phyloP scores from a whole-genome alignment of 2,329 filamentous ascomycete genomes.

The Gliomastix tumulicola region DNA sequence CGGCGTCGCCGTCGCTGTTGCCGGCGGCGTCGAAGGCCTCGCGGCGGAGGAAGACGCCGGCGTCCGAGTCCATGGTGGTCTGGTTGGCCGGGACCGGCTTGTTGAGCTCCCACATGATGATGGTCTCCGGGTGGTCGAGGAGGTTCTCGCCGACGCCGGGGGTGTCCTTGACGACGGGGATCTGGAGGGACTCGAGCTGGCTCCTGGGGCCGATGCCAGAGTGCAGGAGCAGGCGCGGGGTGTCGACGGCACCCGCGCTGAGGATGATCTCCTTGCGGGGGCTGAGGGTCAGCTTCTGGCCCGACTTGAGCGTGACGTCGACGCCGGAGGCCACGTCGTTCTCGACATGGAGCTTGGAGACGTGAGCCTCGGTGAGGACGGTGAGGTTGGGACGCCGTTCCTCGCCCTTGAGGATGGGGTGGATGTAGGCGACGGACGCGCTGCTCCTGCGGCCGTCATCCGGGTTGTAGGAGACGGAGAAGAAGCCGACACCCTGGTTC shows the following conservation, averaged over 20 bases:
- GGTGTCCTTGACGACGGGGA: constrained; percentile 49
- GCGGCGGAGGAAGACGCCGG: constrained; percentile 79
- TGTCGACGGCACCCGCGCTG: constrained; percentile 75
- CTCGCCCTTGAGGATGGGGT: constrained; percentile 78
- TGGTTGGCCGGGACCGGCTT: constrained; percentile 68
- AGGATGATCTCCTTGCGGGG: constrained; percentile 73
- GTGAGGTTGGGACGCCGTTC: constrained; percentile 80
- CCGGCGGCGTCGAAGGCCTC: constrained; percentile 60
- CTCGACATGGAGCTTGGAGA: constrained; percentile 70
- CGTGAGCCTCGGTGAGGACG: constrained; percentile 81
- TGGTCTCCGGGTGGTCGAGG: constrained; percentile 53
- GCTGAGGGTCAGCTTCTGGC: constrained; percentile 46
- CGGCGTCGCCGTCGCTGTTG: constrained; percentile 67
- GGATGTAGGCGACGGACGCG: constrained; percentile 86
- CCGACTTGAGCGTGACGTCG: constrained; percentile 53
- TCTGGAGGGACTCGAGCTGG: constrained; percentile 45
- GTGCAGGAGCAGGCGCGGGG: constrained; percentile 58
- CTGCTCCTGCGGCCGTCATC: constrained; percentile 79
- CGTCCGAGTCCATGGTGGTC: constrained; percentile 88
- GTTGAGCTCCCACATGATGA: constrained; percentile 71
- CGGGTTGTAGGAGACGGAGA: constrained; percentile 86
- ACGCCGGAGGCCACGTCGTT: constrained; percentile 68
- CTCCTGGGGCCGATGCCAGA: constrained; percentile 49
- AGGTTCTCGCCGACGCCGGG: constrained; percentile 56
- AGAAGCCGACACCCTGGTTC: constrained; percentile 77